Conservation (phyloP, 139 green algal genomes). For the Dunaliella sp. region DNA sequence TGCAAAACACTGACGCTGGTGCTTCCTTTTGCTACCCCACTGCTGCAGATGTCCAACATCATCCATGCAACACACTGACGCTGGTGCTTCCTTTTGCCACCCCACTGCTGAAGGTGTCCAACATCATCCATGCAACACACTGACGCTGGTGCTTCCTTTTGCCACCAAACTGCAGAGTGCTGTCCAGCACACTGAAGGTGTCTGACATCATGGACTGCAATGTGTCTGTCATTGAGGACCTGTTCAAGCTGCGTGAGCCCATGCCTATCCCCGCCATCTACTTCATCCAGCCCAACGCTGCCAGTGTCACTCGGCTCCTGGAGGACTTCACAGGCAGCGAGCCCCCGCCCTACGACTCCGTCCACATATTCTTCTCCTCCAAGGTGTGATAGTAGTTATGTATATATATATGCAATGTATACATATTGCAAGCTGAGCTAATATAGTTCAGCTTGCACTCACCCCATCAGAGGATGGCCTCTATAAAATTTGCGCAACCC, state of each 20-base stretch:
- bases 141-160: neutral
- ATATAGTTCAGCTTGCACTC: too few relatives aligned
- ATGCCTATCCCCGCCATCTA: conserved; percentile 77
- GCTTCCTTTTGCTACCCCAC: too few relatives aligned
- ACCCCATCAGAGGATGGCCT: too few relatives aligned
- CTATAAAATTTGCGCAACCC: too few relatives aligned
- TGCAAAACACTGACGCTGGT: too few relatives aligned
- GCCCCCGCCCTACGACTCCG: conserved; percentile 60
- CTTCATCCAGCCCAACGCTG: conserved; percentile 62
- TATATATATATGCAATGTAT: too few relatives aligned
- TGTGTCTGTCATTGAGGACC: conserved; percentile 69
- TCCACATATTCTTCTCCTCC: conserved; percentile 89
- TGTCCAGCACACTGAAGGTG: conserved; percentile 28
- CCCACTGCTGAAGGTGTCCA: conserved; percentile 24
- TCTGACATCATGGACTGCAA: conserved; percentile 30
- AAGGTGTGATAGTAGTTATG: too few relatives aligned
- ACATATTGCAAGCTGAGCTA: too few relatives aligned
- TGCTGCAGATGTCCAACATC: too few relatives aligned
- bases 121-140: conserved; percentile 19
- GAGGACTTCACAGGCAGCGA: conserved; percentile 56
- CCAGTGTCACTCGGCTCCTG: conserved; percentile 51
- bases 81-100: neutral
- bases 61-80: neutral
- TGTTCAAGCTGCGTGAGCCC: conserved; percentile 68
- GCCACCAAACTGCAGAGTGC: conserved; percentile 5